These are phyloP conservation scores for Heliamphora pulchella DNA, from an alignment of 179 eudicot genomes.

Conservation along the genomic window DNA sequence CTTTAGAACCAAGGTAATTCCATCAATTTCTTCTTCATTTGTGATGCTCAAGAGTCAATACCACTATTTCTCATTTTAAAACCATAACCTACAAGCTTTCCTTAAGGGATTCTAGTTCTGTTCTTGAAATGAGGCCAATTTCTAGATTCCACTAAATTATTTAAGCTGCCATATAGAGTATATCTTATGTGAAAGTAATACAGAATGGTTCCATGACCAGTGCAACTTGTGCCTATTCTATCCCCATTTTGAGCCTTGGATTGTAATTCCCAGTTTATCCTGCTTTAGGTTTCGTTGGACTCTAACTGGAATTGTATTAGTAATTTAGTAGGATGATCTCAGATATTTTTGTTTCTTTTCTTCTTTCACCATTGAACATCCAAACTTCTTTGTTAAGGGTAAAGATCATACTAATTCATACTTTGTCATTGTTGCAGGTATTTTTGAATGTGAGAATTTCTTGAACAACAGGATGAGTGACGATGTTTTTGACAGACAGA, in stretches of 20 bases:
- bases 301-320: background rate
- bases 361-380: background rate
- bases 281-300: background rate
- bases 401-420: background rate
- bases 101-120: no score
- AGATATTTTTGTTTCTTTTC: slow-evolving; percentile 6
- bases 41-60: no score
- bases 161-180: background rate
- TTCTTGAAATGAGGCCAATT: background rate
- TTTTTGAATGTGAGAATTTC: slow-evolving; percentile 17
- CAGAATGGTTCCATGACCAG: background rate
- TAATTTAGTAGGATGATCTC: background rate
- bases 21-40: no score
- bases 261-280: background rate
- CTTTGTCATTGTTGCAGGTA: slow-evolving; percentile 27
- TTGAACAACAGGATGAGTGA: slow-evolving; percentile 52
- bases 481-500: slow-evolving; percentile 54
- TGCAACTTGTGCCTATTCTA: background rate
- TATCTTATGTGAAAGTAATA: background rate
- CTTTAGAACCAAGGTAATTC: no score
- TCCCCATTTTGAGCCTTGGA: background rate
- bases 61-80: no score
- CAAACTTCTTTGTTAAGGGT: background rate
- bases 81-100: no score
- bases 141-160: background rate